Base-by-base conservation (phyloP, 352 stramenopile genomes). In the Phytophthora chlamydospora region DNA sequence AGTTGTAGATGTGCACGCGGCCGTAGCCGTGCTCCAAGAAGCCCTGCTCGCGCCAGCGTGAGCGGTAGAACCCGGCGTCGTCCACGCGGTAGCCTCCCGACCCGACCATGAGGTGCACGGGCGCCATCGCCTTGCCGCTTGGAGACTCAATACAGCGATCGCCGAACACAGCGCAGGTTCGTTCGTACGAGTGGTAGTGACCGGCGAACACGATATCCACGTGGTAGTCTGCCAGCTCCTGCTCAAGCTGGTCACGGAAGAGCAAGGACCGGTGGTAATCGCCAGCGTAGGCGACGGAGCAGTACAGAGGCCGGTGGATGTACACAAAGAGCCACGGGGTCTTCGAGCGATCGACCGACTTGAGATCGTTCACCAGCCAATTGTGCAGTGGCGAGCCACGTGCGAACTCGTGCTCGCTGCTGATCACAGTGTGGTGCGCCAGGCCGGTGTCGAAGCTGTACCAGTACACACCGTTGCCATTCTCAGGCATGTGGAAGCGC, bases 401-500 rank as follows among this genome's bases (percentile, higher is more conserved):
- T 10, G 69, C 64, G 50, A 84, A 85, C 38, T 88, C 70, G 61
- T 88, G 78, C 43, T 90, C 77, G 32, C 69, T 80, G 55, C 74
- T 86, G 2, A 88, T 13, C 17, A 90, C 62, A 0, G 68, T 50
- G 54, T 89, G 78, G 36, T 88, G 80, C 24, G 60, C 61, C 34
- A 90, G 70, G 3, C 80, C 80, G 2, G 72, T 73, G 40, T 88
- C 75, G 17, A 71, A 73, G 44, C 76, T 87, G 70, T 88, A 89
- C 76, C 76, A 90, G 53, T 80, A 89, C 2, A 83, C 68, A 6
- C 62, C 59, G 39, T 86, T 88, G 36, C 76, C 72, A 41, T 80
- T 80, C 16, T 71, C 61, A 0, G 80, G 85, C 83, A 95, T 95
- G 45, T 70, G 58, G 76, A 97, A 97, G 31, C 86, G 77, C 42